Percentiles rank a stretch among this genome's conserved stretches.
phyloP scores from a whole-genome alignment of 2,329 filamentous ascomycete genomes.

The Diplodia scrobiculata region DNA sequence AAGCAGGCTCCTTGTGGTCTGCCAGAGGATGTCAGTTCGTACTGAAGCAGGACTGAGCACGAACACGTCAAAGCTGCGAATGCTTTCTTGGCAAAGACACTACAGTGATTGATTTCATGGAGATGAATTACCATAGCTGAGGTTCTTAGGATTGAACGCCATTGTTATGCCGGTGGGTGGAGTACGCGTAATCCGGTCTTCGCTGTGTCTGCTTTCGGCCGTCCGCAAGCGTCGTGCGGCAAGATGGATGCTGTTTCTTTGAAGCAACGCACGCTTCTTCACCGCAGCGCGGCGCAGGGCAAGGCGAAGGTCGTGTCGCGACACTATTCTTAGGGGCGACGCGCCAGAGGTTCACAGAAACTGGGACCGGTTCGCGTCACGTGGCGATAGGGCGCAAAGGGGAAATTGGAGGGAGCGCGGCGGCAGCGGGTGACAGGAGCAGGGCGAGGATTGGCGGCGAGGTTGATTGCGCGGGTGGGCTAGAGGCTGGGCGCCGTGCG shows the following conservation, averaged over 20 bases:
- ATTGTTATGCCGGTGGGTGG: slow-evolving; percentile 41
- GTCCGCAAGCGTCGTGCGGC: not conserved
- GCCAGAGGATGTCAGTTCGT: slow-evolving; percentile 32
- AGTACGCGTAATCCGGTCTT: slow-evolving; percentile 3
- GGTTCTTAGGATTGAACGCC: slow-evolving; percentile 67
- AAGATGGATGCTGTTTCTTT: not conserved
- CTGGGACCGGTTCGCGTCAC: slow-evolving; percentile 9
- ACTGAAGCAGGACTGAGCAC: not conserved
- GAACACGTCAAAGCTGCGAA: not conserved
- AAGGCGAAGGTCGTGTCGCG: not conserved
- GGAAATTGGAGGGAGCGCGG: slow-evolving; percentile 20
- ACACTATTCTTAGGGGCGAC: slow-evolving; percentile 8
- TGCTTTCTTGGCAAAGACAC: not conserved
- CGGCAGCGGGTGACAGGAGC: slow-evolving; percentile 12
- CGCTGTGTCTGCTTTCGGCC: not conserved
- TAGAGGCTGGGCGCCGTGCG: slow-evolving; percentile 25
- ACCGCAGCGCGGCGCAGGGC: not conserved
- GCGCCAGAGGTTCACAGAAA: not conserved
- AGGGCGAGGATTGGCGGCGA: slow-evolving; percentile 17
- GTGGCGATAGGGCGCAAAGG: slow-evolving; percentile 21
- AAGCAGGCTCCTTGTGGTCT: slow-evolving; percentile 56
- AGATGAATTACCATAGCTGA: slow-evolving; percentile 60
- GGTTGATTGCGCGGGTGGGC: slow-evolving; percentile 14
- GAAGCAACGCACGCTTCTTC: not conserved
- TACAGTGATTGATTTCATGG: not conserved